Conservation (phyloP, 2,329 filamentous ascomycete species). For the Falciphora oryzae region DNA sequence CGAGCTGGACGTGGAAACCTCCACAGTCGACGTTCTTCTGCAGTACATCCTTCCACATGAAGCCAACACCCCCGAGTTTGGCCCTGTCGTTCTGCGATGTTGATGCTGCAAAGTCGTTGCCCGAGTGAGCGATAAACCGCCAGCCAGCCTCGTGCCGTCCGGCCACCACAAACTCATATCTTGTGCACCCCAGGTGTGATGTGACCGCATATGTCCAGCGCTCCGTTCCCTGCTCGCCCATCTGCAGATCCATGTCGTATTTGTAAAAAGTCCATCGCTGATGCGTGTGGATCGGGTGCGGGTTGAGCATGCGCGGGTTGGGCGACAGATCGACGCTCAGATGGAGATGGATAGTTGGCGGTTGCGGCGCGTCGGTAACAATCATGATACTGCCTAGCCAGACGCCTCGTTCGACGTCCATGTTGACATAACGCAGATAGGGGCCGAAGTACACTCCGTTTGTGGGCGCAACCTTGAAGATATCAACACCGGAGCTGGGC, state of each 20-base stretch:
- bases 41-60: conserved; percentile 99
- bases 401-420: conserved; percentile 84
- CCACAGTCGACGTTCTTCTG: conserved; percentile 96
- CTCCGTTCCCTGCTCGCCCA: conserved; percentile 74
- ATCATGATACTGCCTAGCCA: conserved; percentile 95
- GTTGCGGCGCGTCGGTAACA: conserved; percentile 83
- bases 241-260: conserved; percentile 84
- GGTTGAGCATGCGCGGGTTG: conserved; percentile 80
- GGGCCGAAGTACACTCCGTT: conserved; percentile 98
- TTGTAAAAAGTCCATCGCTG: conserved; percentile 95
- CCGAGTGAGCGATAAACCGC: conserved; percentile 93
- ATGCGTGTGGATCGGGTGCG: conserved; percentile 78
- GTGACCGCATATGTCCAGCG: conserved; percentile 99
- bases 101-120: conserved; percentile 88
- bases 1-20: conserved; percentile 90
- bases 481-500: conserved; percentile 79
- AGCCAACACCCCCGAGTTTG: conserved; percentile 79
- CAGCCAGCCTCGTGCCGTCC: conserved; percentile 85
- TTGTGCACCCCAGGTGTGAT: conserved; percentile 92
- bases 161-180: conserved; percentile 94
- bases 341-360: conserved; percentile 94
- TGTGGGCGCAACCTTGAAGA: conserved; percentile 89
- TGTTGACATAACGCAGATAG: conserved; percentile 92
- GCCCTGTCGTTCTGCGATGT: conserved; percentile 82
- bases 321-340: conserved; percentile 85